phyloP scores from a whole-genome alignment of 1,284 basidiomycete genomes.

The Microbotryum violaceum region DNA sequence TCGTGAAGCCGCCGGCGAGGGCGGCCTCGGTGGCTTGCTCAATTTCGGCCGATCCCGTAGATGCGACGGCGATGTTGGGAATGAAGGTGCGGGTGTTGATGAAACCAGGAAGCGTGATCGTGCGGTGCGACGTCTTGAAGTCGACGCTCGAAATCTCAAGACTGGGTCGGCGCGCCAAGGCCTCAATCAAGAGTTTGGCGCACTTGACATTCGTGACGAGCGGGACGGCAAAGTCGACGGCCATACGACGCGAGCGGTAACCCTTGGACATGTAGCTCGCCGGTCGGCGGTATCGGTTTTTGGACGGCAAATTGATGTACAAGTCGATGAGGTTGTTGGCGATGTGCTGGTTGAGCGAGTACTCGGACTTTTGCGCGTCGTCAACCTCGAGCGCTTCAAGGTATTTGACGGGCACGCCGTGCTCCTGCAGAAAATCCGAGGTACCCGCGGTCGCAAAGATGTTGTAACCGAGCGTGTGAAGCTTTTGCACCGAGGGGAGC shows the following conservation, averaged over 20 bases:
- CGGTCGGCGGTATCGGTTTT: conserved; percentile 94
- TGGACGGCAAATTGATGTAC: conserved; percentile 98
- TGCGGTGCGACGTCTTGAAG: conserved; percentile 88
- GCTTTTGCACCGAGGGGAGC: conserved; percentile 88
- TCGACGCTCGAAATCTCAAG: conserved; percentile 86
- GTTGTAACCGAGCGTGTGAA: conserved; percentile 89
- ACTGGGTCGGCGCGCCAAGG: conserved; percentile 74
- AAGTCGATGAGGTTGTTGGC: conserved; percentile 95
- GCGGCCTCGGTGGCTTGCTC: conserved; percentile 66
- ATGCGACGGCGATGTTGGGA: conserved; percentile 53
- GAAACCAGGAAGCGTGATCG: conserved; percentile 85
- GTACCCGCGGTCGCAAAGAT: conserved; percentile 97
- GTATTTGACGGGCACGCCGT: conserved; percentile 62
- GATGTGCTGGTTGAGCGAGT: conserved; percentile 87
- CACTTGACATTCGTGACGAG: conserved; percentile 98
- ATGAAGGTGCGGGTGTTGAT: conserved; percentile 83
- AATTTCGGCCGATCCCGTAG: conserved; percentile 56
- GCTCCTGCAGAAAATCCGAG: conserved; percentile 86
- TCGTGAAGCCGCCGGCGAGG: conserved; percentile 79
- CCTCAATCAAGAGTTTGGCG: conserved; percentile 93
- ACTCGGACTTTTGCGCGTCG: conserved; percentile 81
- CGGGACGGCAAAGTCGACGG: conserved; percentile 97
- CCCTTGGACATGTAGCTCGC: conserved; percentile 96
- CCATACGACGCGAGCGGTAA: conserved; percentile 93
- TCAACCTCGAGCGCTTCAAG: conserved; percentile 77